Percentiles rank a stretch among this genome's conserved stretches.
phyloP scores from a whole-genome alignment of 495 filamentous ascomycete genomes.

The Daldinia loculata region DNA sequence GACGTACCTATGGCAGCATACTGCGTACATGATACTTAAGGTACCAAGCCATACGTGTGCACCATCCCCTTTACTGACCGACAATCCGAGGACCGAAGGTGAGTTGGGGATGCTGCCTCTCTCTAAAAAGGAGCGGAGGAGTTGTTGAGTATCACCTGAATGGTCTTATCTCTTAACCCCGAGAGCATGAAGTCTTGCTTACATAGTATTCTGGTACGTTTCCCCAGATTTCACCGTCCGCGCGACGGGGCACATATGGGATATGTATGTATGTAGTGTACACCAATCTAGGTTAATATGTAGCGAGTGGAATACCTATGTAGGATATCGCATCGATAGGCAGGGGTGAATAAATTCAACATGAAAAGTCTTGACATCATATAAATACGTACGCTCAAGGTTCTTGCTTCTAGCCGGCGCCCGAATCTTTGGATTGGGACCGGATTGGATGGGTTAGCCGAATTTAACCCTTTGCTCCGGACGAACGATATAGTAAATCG shows the following conservation, averaged over 20 bases:
- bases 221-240: conserved; percentile 17
- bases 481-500: neutral
- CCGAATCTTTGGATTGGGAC: neutral
- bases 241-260: neutral
- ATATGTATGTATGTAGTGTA: neutral
- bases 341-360: neutral
- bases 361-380: conserved; percentile 17
- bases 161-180: neutral
- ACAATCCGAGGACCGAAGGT: neutral
- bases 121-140: neutral
- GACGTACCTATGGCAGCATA: neutral
- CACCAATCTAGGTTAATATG: neutral
- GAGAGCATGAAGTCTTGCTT: neutral
- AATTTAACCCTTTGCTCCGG: conserved; percentile 7
- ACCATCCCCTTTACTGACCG: neutral
- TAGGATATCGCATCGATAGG: neutral
- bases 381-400: conserved; percentile 1
- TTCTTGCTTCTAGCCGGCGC: neutral
- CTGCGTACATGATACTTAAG: neutral
- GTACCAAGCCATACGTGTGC: neutral
- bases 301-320: neutral
- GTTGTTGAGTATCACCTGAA: neutral
- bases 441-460: conserved; percentile 7
- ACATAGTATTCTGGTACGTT: neutral
- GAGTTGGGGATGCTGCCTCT: neutral